phyloP scores from a whole-genome alignment of 1,284 basidiomycete species.

The Fistulinella staudtii region DNA sequence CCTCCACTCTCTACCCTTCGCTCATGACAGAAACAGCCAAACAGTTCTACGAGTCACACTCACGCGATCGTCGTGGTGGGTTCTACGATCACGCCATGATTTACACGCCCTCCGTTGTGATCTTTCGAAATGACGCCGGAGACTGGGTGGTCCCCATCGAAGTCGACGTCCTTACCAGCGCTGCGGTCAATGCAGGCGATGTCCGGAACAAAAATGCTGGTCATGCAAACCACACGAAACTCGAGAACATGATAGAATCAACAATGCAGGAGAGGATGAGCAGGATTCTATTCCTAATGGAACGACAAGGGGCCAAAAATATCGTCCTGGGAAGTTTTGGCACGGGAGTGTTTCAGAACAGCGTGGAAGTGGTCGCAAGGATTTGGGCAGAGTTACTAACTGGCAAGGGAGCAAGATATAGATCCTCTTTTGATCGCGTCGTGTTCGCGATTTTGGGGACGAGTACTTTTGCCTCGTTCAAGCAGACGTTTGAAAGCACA shows the following conservation, averaged over 20 bases:
- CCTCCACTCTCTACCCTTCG: conserved; percentile 58
- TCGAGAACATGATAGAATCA: conserved; percentile 48
- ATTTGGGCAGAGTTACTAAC: conserved; percentile 59
- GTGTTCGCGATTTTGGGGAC: conserved; percentile 61
- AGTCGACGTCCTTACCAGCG: conserved; percentile 59
- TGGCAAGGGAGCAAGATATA: conserved; percentile 46
- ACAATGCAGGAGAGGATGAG: conserved; percentile 68
- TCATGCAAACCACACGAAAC: conserved; percentile 27
- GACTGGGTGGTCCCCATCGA: conserved; percentile 50
- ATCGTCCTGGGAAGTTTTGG: conserved; percentile 71
- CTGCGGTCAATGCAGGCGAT: conserved; percentile 66
- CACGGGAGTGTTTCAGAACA: conserved; percentile 67
- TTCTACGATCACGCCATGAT: conserved; percentile 69
- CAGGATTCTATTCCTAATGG: conserved; percentile 60
- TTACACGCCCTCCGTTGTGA: conserved; percentile 53
- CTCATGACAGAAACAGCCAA: conserved; percentile 51
- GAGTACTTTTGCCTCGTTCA: conserved; percentile 48
- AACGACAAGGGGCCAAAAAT: conserved; percentile 50
- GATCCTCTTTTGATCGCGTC: conserved; percentile 54
- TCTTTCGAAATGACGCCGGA: conserved; percentile 57
- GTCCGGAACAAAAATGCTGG: conserved; percentile 39
- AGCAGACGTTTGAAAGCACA: conserved; percentile 34
- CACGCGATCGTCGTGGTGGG: conserved; percentile 44
- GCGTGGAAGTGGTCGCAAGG: conserved; percentile 49
- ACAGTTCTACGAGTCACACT: conserved; percentile 56